Base-by-base conservation (phyloP, 306 rosid species). In the Gastrolobium bilobum region DNA sequence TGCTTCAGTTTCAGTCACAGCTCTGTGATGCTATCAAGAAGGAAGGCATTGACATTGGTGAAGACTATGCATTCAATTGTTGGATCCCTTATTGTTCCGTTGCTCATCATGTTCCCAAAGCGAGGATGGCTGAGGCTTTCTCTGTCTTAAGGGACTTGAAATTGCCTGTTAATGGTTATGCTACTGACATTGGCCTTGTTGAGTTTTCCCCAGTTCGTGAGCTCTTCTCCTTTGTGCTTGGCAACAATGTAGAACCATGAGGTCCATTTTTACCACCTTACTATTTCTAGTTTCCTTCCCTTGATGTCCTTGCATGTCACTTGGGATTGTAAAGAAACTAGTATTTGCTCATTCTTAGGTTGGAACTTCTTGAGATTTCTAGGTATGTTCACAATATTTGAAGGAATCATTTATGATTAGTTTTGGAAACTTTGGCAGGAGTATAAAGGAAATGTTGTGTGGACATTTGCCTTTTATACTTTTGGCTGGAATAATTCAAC, bases 201-300 rank as follows among this genome's bases (percentile, higher is more conserved):
- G 94, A 93, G 68, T 93, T 91, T 77, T 89, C 97, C 2, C 96
- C 99, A 0, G 98, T 93, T 56, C 89, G 96, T 0, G 99, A 96
- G 75, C 75, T 90, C 40, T 87, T 86, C 90, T 96, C 98, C 1
- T 93, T 88, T 73, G 93, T 81, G 58, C 93, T 96, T 47, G 99
- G 99, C 31, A 91, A 84, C 76, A 57, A 79, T 57, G 60, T 80
- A 10, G 97, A 89, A 3, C 69, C 89, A 7, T 94, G 83, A 88
- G 75, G 61, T 70, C 26, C 26, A 20, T 20, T 20, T 20, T 20
- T 20, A 20, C 26, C 26, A 20, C 1, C 26, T 20, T 20, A 20
- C 26, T 20, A 20, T 20, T 20, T 20, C 26, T 20, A 20, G 26
- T 20, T 20, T 20, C 26, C 26, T 20, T 20, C 26, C 26, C 26